These are phyloP conservation scores for Cercophora newfieldiana DNA, from an alignment of 495 filamentous ascomycete genomes.

Conservation along the genomic window DNA sequence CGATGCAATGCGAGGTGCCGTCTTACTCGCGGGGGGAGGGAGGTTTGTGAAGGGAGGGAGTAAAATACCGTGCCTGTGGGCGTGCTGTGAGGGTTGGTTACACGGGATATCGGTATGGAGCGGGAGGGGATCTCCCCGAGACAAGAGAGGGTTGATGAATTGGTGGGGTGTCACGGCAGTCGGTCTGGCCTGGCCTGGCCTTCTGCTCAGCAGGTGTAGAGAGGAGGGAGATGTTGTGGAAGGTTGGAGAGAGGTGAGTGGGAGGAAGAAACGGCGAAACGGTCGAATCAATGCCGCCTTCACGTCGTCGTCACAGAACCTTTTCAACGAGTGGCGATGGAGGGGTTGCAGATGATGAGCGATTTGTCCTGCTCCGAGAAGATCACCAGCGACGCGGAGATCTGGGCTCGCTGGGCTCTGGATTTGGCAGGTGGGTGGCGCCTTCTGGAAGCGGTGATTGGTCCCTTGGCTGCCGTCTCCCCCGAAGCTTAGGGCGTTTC, in stretches of 20 bases:
- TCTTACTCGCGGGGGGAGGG: background rate
- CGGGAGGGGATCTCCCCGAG: background rate
- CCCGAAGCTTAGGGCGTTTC: constrained; percentile 19
- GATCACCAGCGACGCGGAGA: constrained; percentile 1
- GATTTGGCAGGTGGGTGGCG: background rate
- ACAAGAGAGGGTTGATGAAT: no score
- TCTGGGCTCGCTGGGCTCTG: background rate
- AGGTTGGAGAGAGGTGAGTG: background rate
- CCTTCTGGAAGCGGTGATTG: constrained; percentile 7
- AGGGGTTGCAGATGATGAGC: no score
- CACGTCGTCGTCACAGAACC: background rate
- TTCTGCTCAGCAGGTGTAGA: background rate
- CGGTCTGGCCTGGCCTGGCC: background rate
- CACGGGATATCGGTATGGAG: background rate
- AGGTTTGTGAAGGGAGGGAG: no score
- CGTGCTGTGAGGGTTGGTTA: background rate
- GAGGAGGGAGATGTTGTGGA: background rate
- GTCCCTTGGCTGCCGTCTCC: background rate
- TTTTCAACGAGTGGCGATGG: background rate
- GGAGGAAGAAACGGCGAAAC: background rate
- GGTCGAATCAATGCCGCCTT: background rate
- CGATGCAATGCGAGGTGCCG: background rate
- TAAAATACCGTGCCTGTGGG: no score
- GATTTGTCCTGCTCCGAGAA: background rate
- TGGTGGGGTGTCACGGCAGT: background rate